A percentile compares a stretch with the other conserved stretches of the same genome.
Evolutionary conservation across 176 grass and related monocot species (phyloP).

Genomic region (Lolium multiflorum): DNA sequence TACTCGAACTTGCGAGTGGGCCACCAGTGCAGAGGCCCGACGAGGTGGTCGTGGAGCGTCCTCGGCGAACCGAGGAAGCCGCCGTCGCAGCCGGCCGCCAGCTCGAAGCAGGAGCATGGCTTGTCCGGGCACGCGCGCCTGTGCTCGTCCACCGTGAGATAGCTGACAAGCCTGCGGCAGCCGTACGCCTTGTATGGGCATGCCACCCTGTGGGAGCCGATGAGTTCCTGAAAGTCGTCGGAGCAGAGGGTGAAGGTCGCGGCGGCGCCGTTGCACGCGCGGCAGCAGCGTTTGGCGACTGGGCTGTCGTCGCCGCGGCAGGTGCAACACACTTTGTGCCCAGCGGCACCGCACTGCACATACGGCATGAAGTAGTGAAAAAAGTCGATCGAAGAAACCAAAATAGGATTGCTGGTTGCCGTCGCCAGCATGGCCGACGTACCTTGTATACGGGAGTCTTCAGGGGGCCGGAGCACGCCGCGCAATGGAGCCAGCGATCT

Average conservation of each 20-base stretch:
- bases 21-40: neutral
- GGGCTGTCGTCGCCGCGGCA: neutral
- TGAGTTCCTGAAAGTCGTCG: neutral
- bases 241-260: neutral
- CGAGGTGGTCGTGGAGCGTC: slow-evolving; percentile 5
- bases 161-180: neutral
- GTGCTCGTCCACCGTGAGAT: neutral
- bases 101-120: neutral
- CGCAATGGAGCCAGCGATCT: neutral
- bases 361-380: neutral
- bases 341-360: neutral
- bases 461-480: neutral
- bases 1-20: neutral
- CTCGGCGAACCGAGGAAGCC: neutral
- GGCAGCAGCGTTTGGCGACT: neutral
- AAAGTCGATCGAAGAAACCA: neutral
- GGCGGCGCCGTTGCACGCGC: slow-evolving; percentile 2
- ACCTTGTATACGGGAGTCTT: slow-evolving; percentile 5
- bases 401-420: neutral
- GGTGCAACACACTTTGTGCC: neutral
- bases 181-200: neutral
- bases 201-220: neutral
- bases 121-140: neutral
- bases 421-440: neutral
- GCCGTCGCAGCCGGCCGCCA: neutral